phyloP scores from a whole-genome alignment of 164 flowering plant species.

The Amborella trichopoda region DNA sequence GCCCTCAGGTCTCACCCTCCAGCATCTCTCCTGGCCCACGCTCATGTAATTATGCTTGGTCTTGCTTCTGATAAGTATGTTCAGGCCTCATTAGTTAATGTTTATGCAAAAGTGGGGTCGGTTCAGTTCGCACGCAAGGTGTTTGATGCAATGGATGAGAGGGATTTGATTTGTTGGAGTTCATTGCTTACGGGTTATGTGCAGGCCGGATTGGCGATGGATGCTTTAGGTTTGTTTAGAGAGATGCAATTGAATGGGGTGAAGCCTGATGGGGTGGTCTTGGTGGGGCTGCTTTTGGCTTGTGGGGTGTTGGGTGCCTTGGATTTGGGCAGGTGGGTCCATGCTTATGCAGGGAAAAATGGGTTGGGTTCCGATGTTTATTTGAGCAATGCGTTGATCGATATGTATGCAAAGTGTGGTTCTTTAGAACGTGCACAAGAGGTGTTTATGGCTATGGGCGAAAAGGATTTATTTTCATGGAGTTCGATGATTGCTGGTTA shows the following conservation, averaged over 20 bases:
- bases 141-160: slow-evolving; percentile 16
- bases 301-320: slow-evolving; percentile 18
- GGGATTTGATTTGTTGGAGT: slow-evolving; percentile 13
- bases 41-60: slow-evolving; percentile 33
- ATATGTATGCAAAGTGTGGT: slow-evolving; percentile 18
- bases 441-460: slow-evolving; percentile 9
- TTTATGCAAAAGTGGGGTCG: slow-evolving; percentile 34
- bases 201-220: slow-evolving; percentile 4
- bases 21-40: slow-evolving; percentile 42
- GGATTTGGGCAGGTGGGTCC: slow-evolving; percentile 15
- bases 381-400: slow-evolving; percentile 13
- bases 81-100: slow-evolving; percentile 43
- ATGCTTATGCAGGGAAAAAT: slow-evolving; percentile 9
- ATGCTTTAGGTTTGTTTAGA: slow-evolving; percentile 11
- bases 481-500: slow-evolving; percentile 15
- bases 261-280: slow-evolving; percentile 10
- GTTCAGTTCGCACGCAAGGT: slow-evolving; percentile 10
- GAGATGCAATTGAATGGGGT: slow-evolving; percentile 9
- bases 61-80: slow-evolving; percentile 36
- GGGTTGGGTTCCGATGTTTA: slow-evolving; percentile 8
- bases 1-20: slow-evolving; percentile 23
- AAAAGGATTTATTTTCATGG: slow-evolving; percentile 16
- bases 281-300: slow-evolving; percentile 9
- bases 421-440: slow-evolving; percentile 7
- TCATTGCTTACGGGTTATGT: slow-evolving; percentile 15